Percentiles rank a stretch among this genome's conserved stretches.
Evolutionary conservation across 108 stramenopile genomes (phyloP).

Genomic region (Skeletonema costatum): DNA sequence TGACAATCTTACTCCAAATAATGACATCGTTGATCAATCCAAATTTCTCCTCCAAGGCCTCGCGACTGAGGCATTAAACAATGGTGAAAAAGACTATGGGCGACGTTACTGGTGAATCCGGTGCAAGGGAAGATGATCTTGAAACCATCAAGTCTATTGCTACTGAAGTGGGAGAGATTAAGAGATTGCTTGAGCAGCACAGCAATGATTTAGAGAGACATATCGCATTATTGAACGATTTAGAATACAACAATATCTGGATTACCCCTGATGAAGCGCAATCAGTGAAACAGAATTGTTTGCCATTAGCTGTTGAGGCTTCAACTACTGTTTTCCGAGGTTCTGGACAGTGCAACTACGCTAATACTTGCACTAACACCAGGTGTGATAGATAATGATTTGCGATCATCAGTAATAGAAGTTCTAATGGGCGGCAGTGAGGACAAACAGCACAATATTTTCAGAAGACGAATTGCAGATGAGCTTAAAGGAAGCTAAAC

Average conservation of each 20-base stretch:
- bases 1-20: conserved; percentile 62
- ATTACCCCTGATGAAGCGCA: conserved; percentile 55
- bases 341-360: conserved; percentile 33
- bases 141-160: conserved; percentile 41
- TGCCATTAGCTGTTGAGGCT: conserved; percentile 47
- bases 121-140: conserved; percentile 60
- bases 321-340: conserved; percentile 14
- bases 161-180: conserved; percentile 44
- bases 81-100: conserved; percentile 63
- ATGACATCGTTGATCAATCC: conserved; percentile 28
- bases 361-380: conserved; percentile 32
- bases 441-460: conserved; percentile 28
- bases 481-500: conserved; percentile 64
- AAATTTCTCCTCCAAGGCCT: conserved; percentile 64
- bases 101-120: conserved; percentile 55
- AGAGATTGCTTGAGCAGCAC: conserved; percentile 31
- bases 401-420: conserved; percentile 54
- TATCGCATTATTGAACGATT: conserved; percentile 35
- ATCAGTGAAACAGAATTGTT: conserved; percentile 56
- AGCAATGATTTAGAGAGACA: conserved; percentile 51
- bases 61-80: conserved; percentile 40
- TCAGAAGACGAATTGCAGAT: conserved; percentile 58
- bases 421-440: conserved; percentile 30
- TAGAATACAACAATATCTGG: conserved; percentile 51
- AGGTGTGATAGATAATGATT: conserved; percentile 21